Evolutionary conservation across 108 stramenopile genomes (phyloP).

Genomic region (Stephanodiscus triporus): DNA sequence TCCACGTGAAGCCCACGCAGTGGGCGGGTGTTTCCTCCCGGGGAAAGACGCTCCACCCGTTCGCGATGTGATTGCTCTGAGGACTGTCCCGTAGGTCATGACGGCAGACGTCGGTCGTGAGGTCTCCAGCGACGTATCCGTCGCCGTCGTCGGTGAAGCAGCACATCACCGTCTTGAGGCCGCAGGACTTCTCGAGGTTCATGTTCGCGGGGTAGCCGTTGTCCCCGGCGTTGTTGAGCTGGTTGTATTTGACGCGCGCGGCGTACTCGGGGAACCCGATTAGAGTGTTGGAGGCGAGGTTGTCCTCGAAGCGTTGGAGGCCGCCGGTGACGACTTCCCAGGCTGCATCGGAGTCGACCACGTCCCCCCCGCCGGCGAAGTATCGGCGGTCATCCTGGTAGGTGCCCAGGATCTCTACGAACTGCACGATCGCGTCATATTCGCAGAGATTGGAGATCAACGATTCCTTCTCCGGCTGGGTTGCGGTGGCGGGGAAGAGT

Average conservation of each 20-base stretch:
- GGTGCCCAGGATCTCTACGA: constrained; percentile 36
- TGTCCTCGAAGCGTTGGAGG: constrained; percentile 19
- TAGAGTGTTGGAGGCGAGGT: background rate
- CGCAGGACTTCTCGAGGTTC: constrained; percentile 29
- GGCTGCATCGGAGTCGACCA: constrained; percentile 9
- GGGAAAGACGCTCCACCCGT: constrained; percentile 36
- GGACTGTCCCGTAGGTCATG: constrained; percentile 35
- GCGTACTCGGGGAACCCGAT: constrained; percentile 42
- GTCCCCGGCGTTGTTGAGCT: constrained; percentile 8
- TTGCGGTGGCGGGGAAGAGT: constrained; percentile 3
- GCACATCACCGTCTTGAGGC: constrained; percentile 41
- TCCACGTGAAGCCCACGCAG: constrained; percentile 44
- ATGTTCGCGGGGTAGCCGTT: constrained; percentile 43
- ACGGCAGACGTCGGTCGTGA: constrained; percentile 33
- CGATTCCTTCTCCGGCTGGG: background rate
- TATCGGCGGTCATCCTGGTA: constrained; percentile 20
- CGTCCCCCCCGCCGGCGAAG: constrained; percentile 22
- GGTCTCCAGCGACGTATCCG: background rate
- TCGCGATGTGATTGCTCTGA: constrained; percentile 33
- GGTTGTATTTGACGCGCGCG: constrained; percentile 26
- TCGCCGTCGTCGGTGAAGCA: constrained; percentile 24
- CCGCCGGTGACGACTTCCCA: constrained; percentile 18
- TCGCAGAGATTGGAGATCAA: constrained; percentile 25
- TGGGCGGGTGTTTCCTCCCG: constrained; percentile 15
- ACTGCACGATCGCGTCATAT: constrained; percentile 31